Conservation (phyloP, 164 flowering plant genomes). For the Umbellularia californica region DNA sequence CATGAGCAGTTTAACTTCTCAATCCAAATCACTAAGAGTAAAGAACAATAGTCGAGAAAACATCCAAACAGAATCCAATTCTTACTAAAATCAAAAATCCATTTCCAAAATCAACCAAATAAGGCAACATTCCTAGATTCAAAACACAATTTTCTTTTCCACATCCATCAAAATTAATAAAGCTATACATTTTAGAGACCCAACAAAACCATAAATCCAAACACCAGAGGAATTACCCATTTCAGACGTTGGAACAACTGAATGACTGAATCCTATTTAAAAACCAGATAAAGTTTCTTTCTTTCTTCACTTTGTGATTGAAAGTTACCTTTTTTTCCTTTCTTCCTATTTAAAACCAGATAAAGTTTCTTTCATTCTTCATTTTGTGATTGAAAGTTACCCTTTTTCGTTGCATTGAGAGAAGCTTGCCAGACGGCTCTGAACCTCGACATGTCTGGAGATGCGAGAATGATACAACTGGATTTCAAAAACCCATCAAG, state of each 20-base stretch:
- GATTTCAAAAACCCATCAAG: background rate
- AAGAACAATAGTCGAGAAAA: too few relatives aligned
- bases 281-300: background rate
- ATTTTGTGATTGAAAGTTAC: conserved; percentile 22
- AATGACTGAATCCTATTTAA: background rate
- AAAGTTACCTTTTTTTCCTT: conserved; percentile 42
- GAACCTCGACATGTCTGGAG: conserved; percentile 61
- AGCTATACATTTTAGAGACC: background rate
- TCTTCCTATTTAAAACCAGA: background rate
- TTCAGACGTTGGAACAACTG: background rate
- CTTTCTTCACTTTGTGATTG: background rate
- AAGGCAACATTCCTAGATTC: background rate
- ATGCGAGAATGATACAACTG: background rate
- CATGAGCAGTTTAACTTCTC: too few relatives aligned
- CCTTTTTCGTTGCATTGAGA: conserved; percentile 80
- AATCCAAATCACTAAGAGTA: too few relatives aligned
- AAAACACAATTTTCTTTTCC: background rate
- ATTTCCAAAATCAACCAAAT: background rate
- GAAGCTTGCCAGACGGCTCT: conserved; percentile 75
- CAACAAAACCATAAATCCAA: background rate
- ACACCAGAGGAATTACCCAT: background rate
- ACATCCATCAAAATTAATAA: background rate
- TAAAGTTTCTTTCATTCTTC: background rate
- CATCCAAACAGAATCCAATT: background rate
- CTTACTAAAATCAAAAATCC: background rate